phyloP scores from a whole-genome alignment of 352 stramenopile genomes.

The Phytophthora litchii region DNA sequence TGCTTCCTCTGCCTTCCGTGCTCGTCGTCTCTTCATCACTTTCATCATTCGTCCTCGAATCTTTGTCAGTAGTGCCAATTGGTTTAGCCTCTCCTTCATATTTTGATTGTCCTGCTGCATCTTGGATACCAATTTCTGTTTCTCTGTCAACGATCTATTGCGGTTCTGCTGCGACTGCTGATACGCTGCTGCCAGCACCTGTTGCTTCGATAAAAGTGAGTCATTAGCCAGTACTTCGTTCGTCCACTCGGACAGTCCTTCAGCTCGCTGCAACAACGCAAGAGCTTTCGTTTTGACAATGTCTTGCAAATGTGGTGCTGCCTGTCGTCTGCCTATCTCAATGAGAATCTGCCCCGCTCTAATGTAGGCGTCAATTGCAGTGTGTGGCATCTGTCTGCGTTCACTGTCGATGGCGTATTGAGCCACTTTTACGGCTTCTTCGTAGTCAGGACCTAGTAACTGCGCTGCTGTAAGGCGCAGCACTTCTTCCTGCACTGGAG shows the following conservation, averaged over 20 bases:
- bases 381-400: conserved; percentile 60
- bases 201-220: conserved; percentile 22
- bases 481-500: conserved; percentile 25
- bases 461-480: conserved; percentile 35
- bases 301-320: conserved; percentile 66
- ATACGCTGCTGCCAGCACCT: conserved; percentile 53
- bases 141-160: conserved; percentile 52
- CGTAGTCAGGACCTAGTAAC: conserved; percentile 64
- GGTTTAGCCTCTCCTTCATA: conserved; percentile 67
- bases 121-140: conserved; percentile 61
- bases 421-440: conserved; percentile 61
- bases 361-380: conserved; percentile 79
- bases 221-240: conserved; percentile 44
- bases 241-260: conserved; percentile 72
- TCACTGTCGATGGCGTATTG: conserved; percentile 78
- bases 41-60: conserved; percentile 56
- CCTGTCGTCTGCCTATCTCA: conserved; percentile 64
- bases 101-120: conserved; percentile 67
- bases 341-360: conserved; percentile 70
- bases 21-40: conserved; percentile 52
- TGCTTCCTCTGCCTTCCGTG: conserved; percentile 47
- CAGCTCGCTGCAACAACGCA: conserved; percentile 71
- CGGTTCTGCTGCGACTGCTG: conserved; percentile 51
- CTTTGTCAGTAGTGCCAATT: conserved; percentile 65
- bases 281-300: conserved; percentile 85